Evolutionary conservation across 2,329 filamentous ascomycete species (phyloP).

Genomic region (Celoporthe dispersa): DNA sequence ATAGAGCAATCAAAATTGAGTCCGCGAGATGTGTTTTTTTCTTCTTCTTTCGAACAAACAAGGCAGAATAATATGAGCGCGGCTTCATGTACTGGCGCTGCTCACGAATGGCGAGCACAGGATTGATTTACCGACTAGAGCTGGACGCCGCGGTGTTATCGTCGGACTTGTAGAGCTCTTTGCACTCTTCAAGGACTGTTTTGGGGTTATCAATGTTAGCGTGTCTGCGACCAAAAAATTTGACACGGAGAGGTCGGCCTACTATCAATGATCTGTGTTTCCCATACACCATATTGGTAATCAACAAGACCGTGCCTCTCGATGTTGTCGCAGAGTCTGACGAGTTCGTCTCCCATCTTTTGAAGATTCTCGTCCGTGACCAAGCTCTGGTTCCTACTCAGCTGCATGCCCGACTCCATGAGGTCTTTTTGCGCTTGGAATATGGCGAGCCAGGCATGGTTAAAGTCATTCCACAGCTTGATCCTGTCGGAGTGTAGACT

Average conservation of each 20-base stretch:
- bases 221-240: background rate
- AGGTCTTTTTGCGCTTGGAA: conserved; percentile 84
- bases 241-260: conserved; percentile 44
- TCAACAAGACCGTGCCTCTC: conserved; percentile 94
- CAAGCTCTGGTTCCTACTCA: conserved; percentile 63
- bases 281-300: conserved; percentile 96
- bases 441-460: conserved; percentile 85
- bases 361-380: conserved; percentile 72
- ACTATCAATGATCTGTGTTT: conserved; percentile 88
- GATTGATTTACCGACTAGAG: conserved; percentile 12
- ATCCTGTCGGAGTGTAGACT: conserved; percentile 75
- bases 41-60: conserved; percentile 3
- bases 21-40: conserved; percentile 10
- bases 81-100: conserved; percentile 25
- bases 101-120: conserved; percentile 1
- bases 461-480: conserved; percentile 92
- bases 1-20: conserved; percentile 11
- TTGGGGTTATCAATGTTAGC: conserved; percentile 16
- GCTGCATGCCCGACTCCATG: conserved; percentile 61
- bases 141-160: conserved; percentile 13
- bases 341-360: conserved; percentile 80
- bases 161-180: conserved; percentile 24
- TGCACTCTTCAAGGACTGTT: conserved; percentile 43
- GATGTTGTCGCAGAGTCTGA: conserved; percentile 81
- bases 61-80: conserved; percentile 9